Conservation (phyloP, 306 rosid species). For the Vigna mungo region DNA sequence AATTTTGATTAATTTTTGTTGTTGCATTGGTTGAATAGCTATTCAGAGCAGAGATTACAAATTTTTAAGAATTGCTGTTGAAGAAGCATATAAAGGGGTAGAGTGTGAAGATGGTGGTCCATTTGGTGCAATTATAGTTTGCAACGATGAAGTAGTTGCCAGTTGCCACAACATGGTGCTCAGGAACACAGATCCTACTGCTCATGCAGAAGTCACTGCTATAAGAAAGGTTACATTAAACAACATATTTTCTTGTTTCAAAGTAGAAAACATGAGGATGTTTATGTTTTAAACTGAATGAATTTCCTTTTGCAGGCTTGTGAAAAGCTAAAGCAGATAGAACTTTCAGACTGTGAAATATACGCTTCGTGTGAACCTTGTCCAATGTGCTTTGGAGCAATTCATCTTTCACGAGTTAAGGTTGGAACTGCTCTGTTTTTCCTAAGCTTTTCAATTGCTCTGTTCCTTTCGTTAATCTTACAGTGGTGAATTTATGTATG, state of each 20-base stretch:
- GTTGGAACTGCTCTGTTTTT: conserved; percentile 36
- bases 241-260: too few species aligned
- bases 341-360: conserved; percentile 91
- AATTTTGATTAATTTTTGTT: conserved; percentile 17
- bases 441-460: not conserved
- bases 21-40: conserved; percentile 55
- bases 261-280: not conserved
- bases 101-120: conserved; percentile 93
- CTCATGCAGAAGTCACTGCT: conserved; percentile 96
- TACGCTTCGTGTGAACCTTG: conserved; percentile 98
- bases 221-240: conserved; percentile 74
- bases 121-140: conserved; percentile 85
- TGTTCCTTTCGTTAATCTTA: not conserved
- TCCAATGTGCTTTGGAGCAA: conserved; percentile 99
- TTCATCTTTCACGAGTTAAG: conserved; percentile 94
- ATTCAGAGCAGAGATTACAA: conserved; percentile 84
- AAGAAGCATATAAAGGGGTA: conserved; percentile 93
- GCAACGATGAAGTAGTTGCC: conserved; percentile 75
- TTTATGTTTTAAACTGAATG: not conserved
- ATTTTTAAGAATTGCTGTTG: conserved; percentile 79
- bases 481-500: not conserved
- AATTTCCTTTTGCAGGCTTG: conserved; percentile 68
- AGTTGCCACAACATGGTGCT: conserved; percentile 89
- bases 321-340: conserved; percentile 81
- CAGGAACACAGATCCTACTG: conserved; percentile 83